These are phyloP conservation scores for Aspergillus conjunctus DNA, from an alignment of 495 filamentous ascomycete genomes.

Conservation along the genomic window DNA sequence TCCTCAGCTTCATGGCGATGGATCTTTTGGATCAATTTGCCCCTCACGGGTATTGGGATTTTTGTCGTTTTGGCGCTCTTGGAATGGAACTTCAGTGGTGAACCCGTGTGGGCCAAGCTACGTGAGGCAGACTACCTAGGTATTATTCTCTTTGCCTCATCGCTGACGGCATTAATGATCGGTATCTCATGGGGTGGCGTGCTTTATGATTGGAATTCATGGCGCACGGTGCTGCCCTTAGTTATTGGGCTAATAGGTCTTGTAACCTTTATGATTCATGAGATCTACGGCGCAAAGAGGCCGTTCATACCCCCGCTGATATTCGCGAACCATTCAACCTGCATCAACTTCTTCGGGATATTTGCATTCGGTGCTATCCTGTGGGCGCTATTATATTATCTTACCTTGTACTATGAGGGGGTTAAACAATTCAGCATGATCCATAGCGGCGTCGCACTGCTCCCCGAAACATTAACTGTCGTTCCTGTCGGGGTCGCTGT, in stretches of 20 bases:
- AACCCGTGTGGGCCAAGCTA: not conserved
- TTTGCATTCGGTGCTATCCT: constrained; percentile 57
- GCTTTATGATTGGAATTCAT: constrained; percentile 52
- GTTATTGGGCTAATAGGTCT: constrained; percentile 25
- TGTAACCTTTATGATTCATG: constrained; percentile 37
- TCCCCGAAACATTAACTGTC: constrained; percentile 58
- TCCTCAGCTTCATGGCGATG: not conserved
- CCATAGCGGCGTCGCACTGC: constrained; percentile 54
- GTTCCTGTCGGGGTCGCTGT: constrained; percentile 50
- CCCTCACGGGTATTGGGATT: not conserved
- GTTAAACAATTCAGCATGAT: constrained; percentile 54
- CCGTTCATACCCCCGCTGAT: constrained; percentile 51
- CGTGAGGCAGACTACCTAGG: constrained; percentile 52
- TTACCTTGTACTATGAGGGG: constrained; percentile 62
- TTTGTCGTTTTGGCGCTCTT: not conserved
- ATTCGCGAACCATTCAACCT: constrained; percentile 50
- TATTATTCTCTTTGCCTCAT: constrained; percentile 49
- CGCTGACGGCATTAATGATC: constrained; percentile 51
- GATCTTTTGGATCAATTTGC: constrained; percentile 2
- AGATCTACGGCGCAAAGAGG: constrained; percentile 41
- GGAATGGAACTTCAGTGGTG: not conserved
- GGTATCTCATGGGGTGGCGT: constrained; percentile 57
- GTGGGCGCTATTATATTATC: constrained; percentile 53
- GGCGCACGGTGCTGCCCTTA: constrained; percentile 49
- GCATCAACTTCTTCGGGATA: constrained; percentile 44